Evolutionary conservation across 106 monocot genomes (phyloP).

Genomic region (Phalaenopsis equestris): DNA sequence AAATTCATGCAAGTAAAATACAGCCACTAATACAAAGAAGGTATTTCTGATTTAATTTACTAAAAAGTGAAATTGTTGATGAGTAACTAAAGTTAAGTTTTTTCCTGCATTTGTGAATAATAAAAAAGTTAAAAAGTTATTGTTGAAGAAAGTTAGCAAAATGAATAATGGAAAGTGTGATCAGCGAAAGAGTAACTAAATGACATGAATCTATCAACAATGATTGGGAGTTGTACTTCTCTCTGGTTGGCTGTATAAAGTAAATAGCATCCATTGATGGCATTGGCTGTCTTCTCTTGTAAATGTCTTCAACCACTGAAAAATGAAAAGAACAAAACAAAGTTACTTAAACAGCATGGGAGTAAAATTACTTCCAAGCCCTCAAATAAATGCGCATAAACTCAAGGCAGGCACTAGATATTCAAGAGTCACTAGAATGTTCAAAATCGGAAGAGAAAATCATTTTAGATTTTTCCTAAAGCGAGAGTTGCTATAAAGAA

Average conservation of each 20-base stretch:
- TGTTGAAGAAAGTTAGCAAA: background rate
- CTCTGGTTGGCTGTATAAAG: constrained; percentile 87
- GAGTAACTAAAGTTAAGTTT: background rate
- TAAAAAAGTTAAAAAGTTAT: background rate
- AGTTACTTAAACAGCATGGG: constrained; percentile 7
- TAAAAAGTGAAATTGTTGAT: background rate
- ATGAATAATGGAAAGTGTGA: background rate
- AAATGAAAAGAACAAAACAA: constrained; percentile 8
- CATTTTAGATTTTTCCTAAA: background rate
- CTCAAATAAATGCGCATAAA: background rate
- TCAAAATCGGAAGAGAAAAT: background rate
- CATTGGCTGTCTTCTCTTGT: constrained; percentile 88
- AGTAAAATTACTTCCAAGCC: background rate
- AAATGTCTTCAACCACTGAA: constrained; percentile 93
- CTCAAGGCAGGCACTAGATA: background rate
- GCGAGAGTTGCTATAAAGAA: background rate
- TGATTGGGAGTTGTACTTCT: constrained; percentile 56
- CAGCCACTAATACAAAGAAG: background rate
- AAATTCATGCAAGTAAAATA: background rate
- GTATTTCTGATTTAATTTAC: background rate
- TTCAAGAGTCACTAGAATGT: background rate
- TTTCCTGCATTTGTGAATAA: background rate
- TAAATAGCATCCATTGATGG: constrained; percentile 96
- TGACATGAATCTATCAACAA: background rate
- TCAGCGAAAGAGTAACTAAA: background rate